These are phyloP conservation scores for Triticum monococcum DNA, from an alignment of 176 grass and related monocot species.

Conservation along the genomic window DNA sequence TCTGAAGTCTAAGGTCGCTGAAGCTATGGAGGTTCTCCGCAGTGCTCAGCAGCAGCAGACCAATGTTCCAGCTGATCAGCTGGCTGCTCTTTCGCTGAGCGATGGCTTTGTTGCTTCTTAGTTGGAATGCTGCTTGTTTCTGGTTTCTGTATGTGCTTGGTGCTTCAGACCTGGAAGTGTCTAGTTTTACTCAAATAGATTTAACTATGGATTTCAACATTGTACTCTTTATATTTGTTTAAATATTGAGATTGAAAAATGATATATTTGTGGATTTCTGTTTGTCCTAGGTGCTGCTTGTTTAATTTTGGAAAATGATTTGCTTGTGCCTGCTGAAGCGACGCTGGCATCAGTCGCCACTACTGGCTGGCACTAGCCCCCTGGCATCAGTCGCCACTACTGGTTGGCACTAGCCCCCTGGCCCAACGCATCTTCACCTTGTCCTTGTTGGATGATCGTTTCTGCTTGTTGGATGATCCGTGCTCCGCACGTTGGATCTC, in stretches of 20 bases:
- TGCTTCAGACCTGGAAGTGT: not conserved
- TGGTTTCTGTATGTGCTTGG: not conserved
- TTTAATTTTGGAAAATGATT: not conserved
- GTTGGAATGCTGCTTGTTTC: not conserved
- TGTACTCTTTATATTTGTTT: not conserved
- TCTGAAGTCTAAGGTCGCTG: constrained; percentile 59
- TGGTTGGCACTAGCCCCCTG: no score
- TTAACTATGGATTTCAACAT: not conserved
- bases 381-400: not conserved
- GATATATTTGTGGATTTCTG: not conserved
- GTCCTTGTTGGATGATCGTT: no score
- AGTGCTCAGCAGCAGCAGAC: constrained; percentile 51
- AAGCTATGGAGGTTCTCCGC: constrained; percentile 64
- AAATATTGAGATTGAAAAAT: not conserved
- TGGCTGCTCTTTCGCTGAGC: constrained; percentile 37
- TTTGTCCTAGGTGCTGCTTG: not conserved
- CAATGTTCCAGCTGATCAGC: constrained; percentile 31
- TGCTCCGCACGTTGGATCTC: no score
- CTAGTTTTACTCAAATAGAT: not conserved
- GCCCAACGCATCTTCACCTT: no score
- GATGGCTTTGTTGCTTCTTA: constrained; percentile 26
- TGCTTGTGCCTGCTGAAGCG: not conserved
- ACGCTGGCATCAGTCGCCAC: not conserved
- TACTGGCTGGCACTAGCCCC: no score
- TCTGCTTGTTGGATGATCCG: no score